Conservation (phyloP, 768 basidiomycete species). For the Leccinellum albellum region DNA sequence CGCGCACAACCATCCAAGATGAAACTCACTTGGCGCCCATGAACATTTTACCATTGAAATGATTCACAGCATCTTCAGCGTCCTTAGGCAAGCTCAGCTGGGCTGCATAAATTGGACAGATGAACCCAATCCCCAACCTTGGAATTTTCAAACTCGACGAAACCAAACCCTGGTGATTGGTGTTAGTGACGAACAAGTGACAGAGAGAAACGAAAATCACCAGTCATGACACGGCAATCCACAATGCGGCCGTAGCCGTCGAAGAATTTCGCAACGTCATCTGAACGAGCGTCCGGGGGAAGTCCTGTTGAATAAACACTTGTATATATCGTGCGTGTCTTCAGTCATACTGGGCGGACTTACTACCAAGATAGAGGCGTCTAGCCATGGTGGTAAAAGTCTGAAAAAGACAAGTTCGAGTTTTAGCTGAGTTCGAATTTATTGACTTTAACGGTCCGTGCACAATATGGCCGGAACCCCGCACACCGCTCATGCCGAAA, state of each 20-base stretch:
- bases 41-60: constrained; percentile 86
- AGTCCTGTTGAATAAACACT: constrained; percentile 47
- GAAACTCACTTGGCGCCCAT: constrained; percentile 66
- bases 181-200: constrained; percentile 12
- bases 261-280: constrained; percentile 85
- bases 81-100: constrained; percentile 51
- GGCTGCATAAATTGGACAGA: background rate
- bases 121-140: constrained; percentile 43
- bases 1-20: background rate
- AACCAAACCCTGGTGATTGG: constrained; percentile 73
- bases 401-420: constrained; percentile 27
- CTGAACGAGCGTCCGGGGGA: constrained; percentile 77
- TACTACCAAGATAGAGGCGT: constrained; percentile 85
- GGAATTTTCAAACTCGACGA: constrained; percentile 90
- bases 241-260: constrained; percentile 85
- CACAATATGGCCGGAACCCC: constrained; percentile 20
- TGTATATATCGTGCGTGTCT: constrained; percentile 3
- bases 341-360: constrained; percentile 22
- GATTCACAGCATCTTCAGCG: constrained; percentile 87
- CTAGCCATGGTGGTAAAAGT: constrained; percentile 59
- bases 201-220: constrained; percentile 40
- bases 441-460: constrained; percentile 30
- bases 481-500: constrained; percentile 8
- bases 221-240: constrained; percentile 94
- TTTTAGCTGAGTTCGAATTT: constrained; percentile 32